Evolutionary conservation across 2,329 filamentous ascomycete species (phyloP), one percentile per base, ranked within the genome.

Genomic region (Penicillium vulpinum): DNA sequence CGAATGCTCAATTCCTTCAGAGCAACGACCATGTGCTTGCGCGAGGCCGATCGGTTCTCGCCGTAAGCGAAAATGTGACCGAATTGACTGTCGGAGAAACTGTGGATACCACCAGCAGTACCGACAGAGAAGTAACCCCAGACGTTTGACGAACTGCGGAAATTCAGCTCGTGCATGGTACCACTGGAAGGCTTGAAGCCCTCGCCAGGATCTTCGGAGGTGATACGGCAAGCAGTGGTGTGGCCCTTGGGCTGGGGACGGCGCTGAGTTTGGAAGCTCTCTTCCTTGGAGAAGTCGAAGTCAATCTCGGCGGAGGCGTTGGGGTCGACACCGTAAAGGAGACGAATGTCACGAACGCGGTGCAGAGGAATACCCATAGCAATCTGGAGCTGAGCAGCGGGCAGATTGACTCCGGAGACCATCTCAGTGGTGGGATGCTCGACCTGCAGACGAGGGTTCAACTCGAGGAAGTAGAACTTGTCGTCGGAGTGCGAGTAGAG

Each of bases 101-200:
- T 97, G 85, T 99, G 94, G 65, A 99, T 99, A 77, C 92, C 92
- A 80, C 92, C 93, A 54, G 92, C 88, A 10, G 92, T 94, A 80
- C 92, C 91, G 75, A 99, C 94, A 51, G 94, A 99, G 86, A 99
- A 99, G 80, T 99, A 99, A 83, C 94, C 94, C 94, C 94, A 99
- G 55, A 97, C 94, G 67, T 99, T 99, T 62, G 94, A 97, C 75
- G 92, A 96, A 81, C 90, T 95, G 73, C 94, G 87, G 86, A 99
- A 99, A 83, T 99, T 99, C 72, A 99, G 82, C 73, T 99, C 94
- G 81, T 97, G 94, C 86, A 99, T 95, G 51, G 93, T 96, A 86
- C 94, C 94, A 71, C 93, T 96, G 44, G 94, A 99, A 57, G 94
- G 94, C 85, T 99, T 99, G 87, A 99, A 99, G 51, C 94, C 94